Evolutionary conservation across 1,139 yeast genomes (phyloP), one percentile per base, ranked within the genome.

Genomic region (Candida tropicalis): DNA sequence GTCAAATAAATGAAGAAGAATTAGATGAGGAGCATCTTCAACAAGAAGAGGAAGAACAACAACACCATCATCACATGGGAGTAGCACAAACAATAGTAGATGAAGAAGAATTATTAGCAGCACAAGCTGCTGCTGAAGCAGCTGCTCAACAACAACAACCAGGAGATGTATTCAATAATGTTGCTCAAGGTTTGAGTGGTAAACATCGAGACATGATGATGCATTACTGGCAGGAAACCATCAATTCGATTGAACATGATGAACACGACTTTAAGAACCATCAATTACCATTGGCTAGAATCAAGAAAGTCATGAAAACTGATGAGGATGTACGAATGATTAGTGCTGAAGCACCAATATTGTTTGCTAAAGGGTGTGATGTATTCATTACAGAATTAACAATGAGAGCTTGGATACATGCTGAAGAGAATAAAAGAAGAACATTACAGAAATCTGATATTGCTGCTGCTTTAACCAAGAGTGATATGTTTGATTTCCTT

Each of bases 371-470:
- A 64, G 98, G 98, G 1, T 93, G 99, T 66, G 99, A 93, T 62
- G 84, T 93, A 35, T 93, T 93, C 65, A 93, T 93, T 51, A 91
- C 98, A 0, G 99, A 93, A 63, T 73, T 93, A 45, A 91, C 99
- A 10, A 90, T 93, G 97, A 75, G 99, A 47, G 98, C 99, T 3
- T 93, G 99, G 99, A 89, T 93, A 49, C 97, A 91, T 56, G 97
- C 98, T 1, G 98, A 93, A 62, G 97, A 89, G 57, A 89, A 88
- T 67, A 93, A 93, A 60, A 78, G 99, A 53, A 75, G 99, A 51
- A 93, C 99, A 9, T 69, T 93, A 48, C 99, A 93, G 65, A 85
- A 91, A 57, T 84, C 91, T 2, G 99, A 93, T 60, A 90, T 93
- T 50, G 96, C 97, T 2, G 95, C 95, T 28, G 99, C 99, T 2